Conservation (phyloP, 2,329 filamentous ascomycete species). For the Metarhizium anisopliae region DNA sequence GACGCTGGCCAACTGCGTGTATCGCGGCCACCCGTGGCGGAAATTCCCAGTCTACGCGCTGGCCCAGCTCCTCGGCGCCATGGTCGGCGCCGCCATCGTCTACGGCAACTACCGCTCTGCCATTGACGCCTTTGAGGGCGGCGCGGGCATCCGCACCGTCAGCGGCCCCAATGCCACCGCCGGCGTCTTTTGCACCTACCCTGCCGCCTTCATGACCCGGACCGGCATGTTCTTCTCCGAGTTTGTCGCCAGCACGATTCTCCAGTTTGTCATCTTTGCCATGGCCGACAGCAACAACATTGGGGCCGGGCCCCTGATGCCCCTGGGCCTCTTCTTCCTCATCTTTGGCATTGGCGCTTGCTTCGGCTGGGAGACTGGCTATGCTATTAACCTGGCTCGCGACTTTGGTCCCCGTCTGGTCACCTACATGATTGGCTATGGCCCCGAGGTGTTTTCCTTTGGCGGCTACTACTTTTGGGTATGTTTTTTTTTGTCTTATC, state of each 20-base stretch:
- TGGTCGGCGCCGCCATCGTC: conserved; percentile 50
- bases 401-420: conserved; percentile 63
- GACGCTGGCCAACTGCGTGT: conserved; percentile 60
- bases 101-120: conserved; percentile 57
- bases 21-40: conserved; percentile 58
- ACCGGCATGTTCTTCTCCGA: conserved; percentile 64
- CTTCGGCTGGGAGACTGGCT: conserved; percentile 70
- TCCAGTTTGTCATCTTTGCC: conserved; percentile 66
- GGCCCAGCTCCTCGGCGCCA: conserved; percentile 59
- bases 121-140: conserved; percentile 56
- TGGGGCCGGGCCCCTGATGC: conserved; percentile 46
- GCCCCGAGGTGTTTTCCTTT: conserved; percentile 55
- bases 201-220: conserved; percentile 55
- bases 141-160: conserved; percentile 52
- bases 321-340: conserved; percentile 59
- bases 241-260: conserved; percentile 55
- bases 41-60: conserved; percentile 60
- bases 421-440: conserved; percentile 60
- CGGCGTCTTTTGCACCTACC: conserved; percentile 67
- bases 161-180: conserved; percentile 50
- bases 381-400: conserved; percentile 64
- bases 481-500: conserved; percentile 4
- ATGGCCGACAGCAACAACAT: conserved; percentile 50
- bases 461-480: conserved; percentile 69
- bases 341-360: conserved; percentile 66